Base-by-base conservation (phyloP, 345 rosid species). In the Sonneratia caseolaris region DNA sequence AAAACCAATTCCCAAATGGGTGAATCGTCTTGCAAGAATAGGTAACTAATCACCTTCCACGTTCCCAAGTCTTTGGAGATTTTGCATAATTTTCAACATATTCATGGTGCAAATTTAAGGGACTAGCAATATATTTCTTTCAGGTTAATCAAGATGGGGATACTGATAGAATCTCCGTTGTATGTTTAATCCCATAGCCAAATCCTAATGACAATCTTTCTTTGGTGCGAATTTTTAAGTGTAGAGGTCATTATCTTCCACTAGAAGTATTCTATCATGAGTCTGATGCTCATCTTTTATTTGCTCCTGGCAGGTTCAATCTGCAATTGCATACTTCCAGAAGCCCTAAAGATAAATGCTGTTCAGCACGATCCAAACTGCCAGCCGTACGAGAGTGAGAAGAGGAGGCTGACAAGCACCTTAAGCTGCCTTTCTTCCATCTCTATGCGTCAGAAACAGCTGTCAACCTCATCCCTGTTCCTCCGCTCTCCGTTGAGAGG, bases 281-380 rank as follows among this genome's bases (percentile, higher is more conserved):
- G 10, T 22, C 7, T 22, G 7, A 57, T n/a, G 13, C 64, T 1
- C 9, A n/a, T 57, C 1, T n/a, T 47, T 14, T 68, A 32, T 72
- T 70, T 67, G 48, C 37, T 48, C 37, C 36, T 72, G 47, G 42
- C 73, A 95, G 99, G 99, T 83, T 90, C 97, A 38, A 72, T 87
- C 51, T 95, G 99, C 84, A 95, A 88, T 79, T 95, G 97, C 81
- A 75, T 95, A 47, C 97, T 95, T 65, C 94, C 99, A 0, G 93
- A 95, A 76, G 72, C 94, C 61, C 89, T 95, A 15, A 89, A 87
- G 86, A 80, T 83, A 3, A 80, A 93, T 13, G 83, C 86, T 3
- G 90, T 86, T 49, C 69, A 70, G 32, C 90, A 86, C 18, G 92
- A 92, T 40, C 87, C 95, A 2, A 77, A 84, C 71, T 84, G 73